Evolutionary conservation across 2,329 filamentous ascomycete genomes (phyloP), one percentile per base, ranked within the genome.

Genomic region (Aspergillus eucalypticola): DNA sequence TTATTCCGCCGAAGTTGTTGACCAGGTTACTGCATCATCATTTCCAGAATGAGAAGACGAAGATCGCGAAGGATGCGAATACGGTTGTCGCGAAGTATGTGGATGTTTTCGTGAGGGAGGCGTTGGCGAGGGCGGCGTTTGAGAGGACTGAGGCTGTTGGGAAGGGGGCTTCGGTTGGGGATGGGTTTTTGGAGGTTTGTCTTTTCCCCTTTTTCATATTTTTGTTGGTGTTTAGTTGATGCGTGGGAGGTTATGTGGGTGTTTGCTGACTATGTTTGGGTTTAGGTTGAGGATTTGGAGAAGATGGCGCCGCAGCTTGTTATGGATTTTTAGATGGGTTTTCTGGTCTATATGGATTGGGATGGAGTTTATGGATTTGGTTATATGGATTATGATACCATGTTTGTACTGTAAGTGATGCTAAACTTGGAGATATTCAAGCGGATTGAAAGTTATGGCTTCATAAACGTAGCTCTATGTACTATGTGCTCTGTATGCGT

Each of bases 101-200:
- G 76, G 92, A 97, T 75, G 86, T 94, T 0, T 98, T 97, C 77
- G 90, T 96, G 56, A 84, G 90, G 63, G 94, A 98, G 79, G 91
- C 92, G 1, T 87, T 98, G 72, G 91, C 92, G 15, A 79, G 94
- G 71, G 88, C 91, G 41, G 86, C 88, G 8, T 86, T 87, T 60
- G 90, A 91, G 80, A 88, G 89, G 71, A 81, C 74, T 42, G 77
- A 81, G 75, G 74, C 75, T 35, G 73, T 38, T 29, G 60, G 61
- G 10, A 69, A 63, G 39, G 69, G 69, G 19, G 71, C 68, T 54
- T 63, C 81, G 32, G 82, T 69, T 52, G 69, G 60, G 8, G 73
- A 86, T 60, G 87, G 85, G 3, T 92, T 93, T 71, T 73, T 94
- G 38, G 91, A 95, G 85, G 89, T 92, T 66, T 76, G 84, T 75